Conservation (phyloP, 2,329 filamentous ascomycete species). For the Ramularia endophylla region DNA sequence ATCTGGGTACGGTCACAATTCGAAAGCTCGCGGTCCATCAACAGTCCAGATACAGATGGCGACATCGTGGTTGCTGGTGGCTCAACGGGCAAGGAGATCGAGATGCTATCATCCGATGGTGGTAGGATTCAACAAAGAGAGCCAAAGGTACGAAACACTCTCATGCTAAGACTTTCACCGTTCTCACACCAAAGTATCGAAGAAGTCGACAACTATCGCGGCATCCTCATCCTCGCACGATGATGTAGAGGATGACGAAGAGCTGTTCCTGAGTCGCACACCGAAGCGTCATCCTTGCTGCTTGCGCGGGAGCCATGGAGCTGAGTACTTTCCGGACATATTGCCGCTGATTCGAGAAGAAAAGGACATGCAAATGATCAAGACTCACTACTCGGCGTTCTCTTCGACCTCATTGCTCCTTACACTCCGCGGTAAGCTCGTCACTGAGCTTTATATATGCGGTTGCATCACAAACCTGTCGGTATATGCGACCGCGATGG, state of each 20-base stretch:
- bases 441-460: constrained; percentile 85
- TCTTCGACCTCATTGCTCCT: constrained; percentile 66
- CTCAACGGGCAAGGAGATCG: constrained; percentile 6
- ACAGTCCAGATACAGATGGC: constrained; percentile 16
- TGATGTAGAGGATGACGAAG: constrained; percentile 36
- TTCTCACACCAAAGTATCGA: too few species aligned
- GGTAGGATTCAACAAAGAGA: background rate
- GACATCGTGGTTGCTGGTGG: constrained; percentile 22
- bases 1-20: constrained; percentile 82
- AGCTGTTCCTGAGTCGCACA: constrained; percentile 40
- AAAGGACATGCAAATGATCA: constrained; percentile 53
- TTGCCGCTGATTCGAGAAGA: constrained; percentile 45
- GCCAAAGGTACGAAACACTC: background rate
- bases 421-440: constrained; percentile 73
- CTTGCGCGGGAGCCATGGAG: constrained; percentile 39
- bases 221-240: constrained; percentile 8
- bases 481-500: constrained; percentile 84
- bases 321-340: constrained; percentile 47
- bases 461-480: constrained; percentile 83
- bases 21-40: constrained; percentile 28
- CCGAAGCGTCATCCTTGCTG: constrained; percentile 37
- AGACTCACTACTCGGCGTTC: constrained; percentile 86
- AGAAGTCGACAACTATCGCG: constrained; percentile 4
- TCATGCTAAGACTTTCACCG: too few species aligned
- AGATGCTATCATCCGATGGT: constrained; percentile 2